Base-by-base conservation (phyloP, 2,329 filamentous ascomycete species). In the Blastomyces parvus region DNA sequence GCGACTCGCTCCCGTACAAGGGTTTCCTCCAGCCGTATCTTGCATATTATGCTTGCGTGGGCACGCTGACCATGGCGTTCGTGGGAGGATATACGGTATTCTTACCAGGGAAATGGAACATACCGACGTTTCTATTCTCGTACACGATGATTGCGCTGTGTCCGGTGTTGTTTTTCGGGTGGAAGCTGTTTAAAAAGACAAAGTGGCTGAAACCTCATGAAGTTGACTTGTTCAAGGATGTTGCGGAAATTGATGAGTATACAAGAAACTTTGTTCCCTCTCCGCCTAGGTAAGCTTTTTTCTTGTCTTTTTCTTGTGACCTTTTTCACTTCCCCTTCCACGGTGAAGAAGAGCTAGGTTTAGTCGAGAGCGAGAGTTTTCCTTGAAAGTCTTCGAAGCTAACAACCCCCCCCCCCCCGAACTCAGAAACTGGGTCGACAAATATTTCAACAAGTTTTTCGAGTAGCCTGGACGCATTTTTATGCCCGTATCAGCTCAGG, bases 11-110 rank as follows among this genome's bases (percentile, higher is more conserved):
- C 1, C 69, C 74, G 11, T 76, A 81, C 74, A 77, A 73, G 66
- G 76, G 78, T 9, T 73, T 69, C 11, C 78, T 74, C 63, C 79
- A 81, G 67, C 80, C 80, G 9, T 86, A 85, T 67, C 83, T 81
- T 19, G 88, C 88, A 0, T 86, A 81, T 67, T 75, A 78, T 13
- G 83, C 84, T 0, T 77, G 91, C 8, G 83, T 86, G 78, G 81
- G 80, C 62, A 85, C 82, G 69, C 75, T 85, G 36, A 72, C 88
- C 46, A 86, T 90, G 65, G 84, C 88, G 1, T 73, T 95, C 59
- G 93, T 90, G 71, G 94, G 93, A 82, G 92, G 91, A 80, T 94
- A 86, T 75, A 81, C 83, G 62, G 77, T 91, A 1, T 78, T 91
- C 42, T 86, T 88, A 3, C 75, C 74, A 59, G 75, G 70, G 27